Evolutionary conservation across 768 basidiomycete genomes (phyloP), one percentile per base, ranked within the genome.

Genomic region (Leccinellum luteum): DNA sequence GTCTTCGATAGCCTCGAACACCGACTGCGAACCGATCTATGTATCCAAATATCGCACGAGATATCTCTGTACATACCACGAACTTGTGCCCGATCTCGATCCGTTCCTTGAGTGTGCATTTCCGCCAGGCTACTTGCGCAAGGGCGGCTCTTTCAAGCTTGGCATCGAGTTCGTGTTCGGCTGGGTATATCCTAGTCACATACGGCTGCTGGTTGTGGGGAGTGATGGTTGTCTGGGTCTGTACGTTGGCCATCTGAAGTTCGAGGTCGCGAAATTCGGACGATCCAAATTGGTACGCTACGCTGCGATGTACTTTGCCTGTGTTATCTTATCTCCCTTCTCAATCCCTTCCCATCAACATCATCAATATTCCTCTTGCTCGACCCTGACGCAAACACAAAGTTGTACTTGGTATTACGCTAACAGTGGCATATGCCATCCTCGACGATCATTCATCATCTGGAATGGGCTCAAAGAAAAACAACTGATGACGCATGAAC

Each of bases 51-150:
- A 43, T 48, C 21, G 23, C 57, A 25, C 38, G 47, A 13, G 23
- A 43, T 25, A 19, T 49, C 28, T 69, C 34, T 35, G 73, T 73
- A 75, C 76, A 28, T 78, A 85, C 86, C 63, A 86, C 84, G 62
- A 95, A 92, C 52, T 80, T 83, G 58, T 85, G 76, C 17, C 90
- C 85, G 44, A 92, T 82, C 32, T 79, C 77, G 31, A 97, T 79
- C 5, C 92, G 78, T 23, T 92, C 84, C 48, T 78, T 66, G 25
- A 90, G 73, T 0, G 84, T 70, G 2, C 79, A 75, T 49, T 79
- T 79, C 35, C 75, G 76, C 94, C 95, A 98, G 30, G 72, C 60
- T 64, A 84, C 87, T 71, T 96, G 93, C 0, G 92, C 92, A 6
- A 74, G 75, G 15, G 79, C 76, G 5, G 90, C 81, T 21, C 77